Percentiles rank a stretch among this genome's conserved stretches.
These are phyloP conservation scores for Beauveria sp. DNA, from an alignment of 2,329 filamentous ascomycete species.

Conservation along the genomic window DNA sequence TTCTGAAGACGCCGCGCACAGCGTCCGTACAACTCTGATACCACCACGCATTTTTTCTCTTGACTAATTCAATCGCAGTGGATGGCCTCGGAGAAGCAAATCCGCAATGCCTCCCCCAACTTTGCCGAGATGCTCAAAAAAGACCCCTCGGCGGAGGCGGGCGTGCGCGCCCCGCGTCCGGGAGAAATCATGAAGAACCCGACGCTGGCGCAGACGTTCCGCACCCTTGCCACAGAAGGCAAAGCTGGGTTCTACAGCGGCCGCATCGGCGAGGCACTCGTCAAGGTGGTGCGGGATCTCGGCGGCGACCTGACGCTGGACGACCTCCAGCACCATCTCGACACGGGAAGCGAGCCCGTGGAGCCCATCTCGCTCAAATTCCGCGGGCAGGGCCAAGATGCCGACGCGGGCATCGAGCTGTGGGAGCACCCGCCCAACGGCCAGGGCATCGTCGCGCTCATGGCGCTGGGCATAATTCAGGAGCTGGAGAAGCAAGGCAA, in stretches of 20 bases:
- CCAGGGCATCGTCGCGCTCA: slow-evolving; percentile 89
- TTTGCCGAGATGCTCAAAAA: slow-evolving; percentile 79
- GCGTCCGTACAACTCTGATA: slow-evolving; percentile 42
- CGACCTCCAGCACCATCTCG: slow-evolving; percentile 70
- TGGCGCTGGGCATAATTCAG: slow-evolving; percentile 88
- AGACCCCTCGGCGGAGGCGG: slow-evolving; percentile 59
- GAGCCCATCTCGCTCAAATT: slow-evolving; percentile 80
- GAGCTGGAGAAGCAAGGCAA: slow-evolving; percentile 69
- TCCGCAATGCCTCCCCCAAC: slow-evolving; percentile 75
- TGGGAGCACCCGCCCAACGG: slow-evolving; percentile 98
- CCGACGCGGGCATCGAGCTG: slow-evolving; percentile 54
- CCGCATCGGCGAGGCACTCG: slow-evolving; percentile 69
- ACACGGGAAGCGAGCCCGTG: slow-evolving; percentile 63
- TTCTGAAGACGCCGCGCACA: slow-evolving; percentile 64
- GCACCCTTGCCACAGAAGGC: slow-evolving; percentile 67
- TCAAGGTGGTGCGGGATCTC: slow-evolving; percentile 67
- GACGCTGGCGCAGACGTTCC: slow-evolving; percentile 72
- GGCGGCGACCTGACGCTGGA: slow-evolving; percentile 74
- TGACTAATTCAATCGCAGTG: slow-evolving; percentile 48
- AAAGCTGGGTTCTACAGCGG: slow-evolving; percentile 91
- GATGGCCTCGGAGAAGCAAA: slow-evolving; percentile 51
- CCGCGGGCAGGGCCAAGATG: slow-evolving; percentile 47
- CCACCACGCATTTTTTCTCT: background rate
- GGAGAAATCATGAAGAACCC: slow-evolving; percentile 90
- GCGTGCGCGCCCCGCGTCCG: slow-evolving; percentile 64